Conservation (phyloP, 768 basidiomycete genomes). For the Boletales sp. region DNA sequence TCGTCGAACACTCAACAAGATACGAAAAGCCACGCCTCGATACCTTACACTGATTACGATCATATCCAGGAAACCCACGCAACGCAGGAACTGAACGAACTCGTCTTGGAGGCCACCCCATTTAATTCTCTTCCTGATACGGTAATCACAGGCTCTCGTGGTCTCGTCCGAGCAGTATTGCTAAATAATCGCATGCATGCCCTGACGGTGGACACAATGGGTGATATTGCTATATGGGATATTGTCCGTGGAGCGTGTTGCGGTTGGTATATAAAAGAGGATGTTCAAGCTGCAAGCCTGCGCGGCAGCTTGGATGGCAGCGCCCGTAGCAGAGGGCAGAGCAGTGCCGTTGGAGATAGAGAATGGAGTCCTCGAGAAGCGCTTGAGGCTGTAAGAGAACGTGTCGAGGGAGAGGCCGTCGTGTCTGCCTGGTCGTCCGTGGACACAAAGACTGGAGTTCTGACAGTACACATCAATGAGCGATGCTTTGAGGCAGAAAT, state of each 20-base stretch:
- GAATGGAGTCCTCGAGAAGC: conserved; percentile 76
- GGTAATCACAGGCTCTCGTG: conserved; percentile 70
- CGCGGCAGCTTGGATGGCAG: conserved; percentile 43
- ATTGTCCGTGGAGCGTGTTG: conserved; percentile 74
- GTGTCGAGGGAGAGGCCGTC: conserved; percentile 94
- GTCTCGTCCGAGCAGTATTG: conserved; percentile 77
- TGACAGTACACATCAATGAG: conserved; percentile 86
- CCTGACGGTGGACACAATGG: conserved; percentile 84
- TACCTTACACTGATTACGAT: conserved; percentile 25
- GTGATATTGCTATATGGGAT: conserved; percentile 92
- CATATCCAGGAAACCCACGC: conserved; percentile 39
- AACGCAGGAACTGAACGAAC: conserved; percentile 69
- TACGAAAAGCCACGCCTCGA: conserved; percentile 15
- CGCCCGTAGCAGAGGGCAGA: conserved; percentile 30
- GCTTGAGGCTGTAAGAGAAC: conserved; percentile 80
- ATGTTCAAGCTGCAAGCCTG: conserved; percentile 57
- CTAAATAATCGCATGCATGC: conserved; percentile 90
- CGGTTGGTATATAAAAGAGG: conserved; percentile 64
- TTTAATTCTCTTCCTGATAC: conserved; percentile 56
- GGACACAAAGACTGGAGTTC: conserved; percentile 85
- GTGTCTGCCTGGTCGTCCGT: conserved; percentile 81
- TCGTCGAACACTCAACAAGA: conserved; percentile 26
- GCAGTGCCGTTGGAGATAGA: conserved; percentile 32
- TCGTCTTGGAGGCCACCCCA: conserved; percentile 74
- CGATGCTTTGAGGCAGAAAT: conserved; percentile 92